Base-by-base conservation (phyloP, 179 eudicot genomes). In the Silene coronaria region DNA sequence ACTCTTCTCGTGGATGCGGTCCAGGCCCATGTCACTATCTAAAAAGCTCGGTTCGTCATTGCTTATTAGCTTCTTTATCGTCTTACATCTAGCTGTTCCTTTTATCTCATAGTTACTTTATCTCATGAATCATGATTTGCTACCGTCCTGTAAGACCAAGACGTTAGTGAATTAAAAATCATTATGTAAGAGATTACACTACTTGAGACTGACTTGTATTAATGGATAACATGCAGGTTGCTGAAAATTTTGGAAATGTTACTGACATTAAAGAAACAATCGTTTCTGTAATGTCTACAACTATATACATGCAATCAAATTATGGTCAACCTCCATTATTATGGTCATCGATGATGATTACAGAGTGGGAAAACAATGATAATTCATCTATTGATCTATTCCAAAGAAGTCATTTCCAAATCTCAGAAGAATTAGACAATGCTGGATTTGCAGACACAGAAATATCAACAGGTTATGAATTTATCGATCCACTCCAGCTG, bases 231-330 rank as follows among this genome's bases (percentile, higher is more conserved):
- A 22, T 58, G 66, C 79, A 93, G 98, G 90, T 93, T 77, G 82
- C 70, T 70, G 93, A 91, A 84, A 85, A 81, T 86, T 76, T 24
- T 72, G 75, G 75, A 34, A 14, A 84, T 68, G 89, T 83, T 78
- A 77, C 87, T 72, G 80, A 79, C 76, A 70, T 87, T 19, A 85
- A 79, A 72, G 79, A 80, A 23, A 67, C 72, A 34, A 82, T 87
- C 81, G 58, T 66, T 55, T 68, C 82, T 67, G 73, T 78, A 80
- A 67, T 70, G 72, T 64, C 46, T 55, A 32, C 65, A 30, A 67
- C 27, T 13, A 42, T n/a, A 67, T 45, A 72, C 3, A 19, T 21
- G 48, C 76, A 76, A 12, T 75, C 27, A 55, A 28, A 42, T 21
- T 66, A 38, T 17, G 64, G 67, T 70, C 78, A 77, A 60, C 75